Evolutionary conservation across 2,329 filamentous ascomycete genomes (phyloP).

Genomic region (Fusarium praegraminearum): DNA sequence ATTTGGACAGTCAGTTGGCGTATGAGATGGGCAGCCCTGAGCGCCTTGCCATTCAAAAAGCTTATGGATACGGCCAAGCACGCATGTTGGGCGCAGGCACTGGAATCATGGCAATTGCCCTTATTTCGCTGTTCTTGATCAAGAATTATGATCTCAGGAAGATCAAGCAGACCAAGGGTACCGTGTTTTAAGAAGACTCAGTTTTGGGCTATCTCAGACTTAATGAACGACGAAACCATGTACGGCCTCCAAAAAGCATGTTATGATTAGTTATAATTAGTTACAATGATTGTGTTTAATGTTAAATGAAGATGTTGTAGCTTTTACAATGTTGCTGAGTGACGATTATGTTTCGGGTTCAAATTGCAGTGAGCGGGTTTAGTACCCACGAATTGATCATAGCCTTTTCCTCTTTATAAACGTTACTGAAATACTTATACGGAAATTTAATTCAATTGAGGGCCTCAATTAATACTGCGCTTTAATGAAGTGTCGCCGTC

Average conservation of each 20-base stretch:
- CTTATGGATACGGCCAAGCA: slow-evolving; percentile 66
- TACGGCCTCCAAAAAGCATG: neutral
- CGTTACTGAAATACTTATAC: rapidly evolving
- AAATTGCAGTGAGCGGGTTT: neutral
- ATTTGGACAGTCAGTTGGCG: slow-evolving; percentile 63
- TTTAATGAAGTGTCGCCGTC: neutral
- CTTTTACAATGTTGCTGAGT: neutral
- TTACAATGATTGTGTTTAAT: neutral
- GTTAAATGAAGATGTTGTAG: neutral
- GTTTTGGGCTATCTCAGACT: neutral
- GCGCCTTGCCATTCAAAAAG: slow-evolving; percentile 66
- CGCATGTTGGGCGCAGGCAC: slow-evolving; percentile 59
- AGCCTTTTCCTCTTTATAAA: neutral
- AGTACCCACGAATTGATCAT: neutral
- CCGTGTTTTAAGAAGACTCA: slow-evolving; percentile 56
- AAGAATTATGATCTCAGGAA: slow-evolving; percentile 63
- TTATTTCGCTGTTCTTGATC: slow-evolving; percentile 59
- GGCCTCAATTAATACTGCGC: neutral
- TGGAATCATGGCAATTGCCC: slow-evolving; percentile 49
- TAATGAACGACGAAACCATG: slow-evolving; percentile 12
- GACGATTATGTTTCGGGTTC: neutral
- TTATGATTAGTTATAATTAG: neutral
- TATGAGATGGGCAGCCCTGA: slow-evolving; percentile 60
- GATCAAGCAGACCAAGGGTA: slow-evolving; percentile 63
- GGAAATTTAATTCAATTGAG: neutral